A percentile compares a stretch with the other conserved stretches of the same genome.
These are phyloP conservation scores for Coemansia sp. DNA, from an alignment of 192 early-diverging fungal genomes.

Conservation along the genomic window DNA sequence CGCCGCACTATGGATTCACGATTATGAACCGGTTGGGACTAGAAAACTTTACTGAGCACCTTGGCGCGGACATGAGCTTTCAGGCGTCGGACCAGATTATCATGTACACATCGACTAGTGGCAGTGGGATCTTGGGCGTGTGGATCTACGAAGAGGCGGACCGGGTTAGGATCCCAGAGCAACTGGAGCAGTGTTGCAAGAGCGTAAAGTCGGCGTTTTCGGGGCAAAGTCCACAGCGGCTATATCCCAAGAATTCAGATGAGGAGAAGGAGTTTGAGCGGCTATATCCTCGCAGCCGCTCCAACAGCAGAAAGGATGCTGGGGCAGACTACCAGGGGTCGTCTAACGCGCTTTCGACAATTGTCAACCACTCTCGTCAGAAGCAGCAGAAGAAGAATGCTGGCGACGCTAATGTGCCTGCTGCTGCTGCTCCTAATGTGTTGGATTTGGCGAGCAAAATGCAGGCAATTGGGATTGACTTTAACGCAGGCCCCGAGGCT, in stretches of 20 bases:
- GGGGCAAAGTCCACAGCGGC: slow-evolving; percentile 33
- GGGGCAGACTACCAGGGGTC: slow-evolving; percentile 7
- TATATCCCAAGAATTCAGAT: slow-evolving; percentile 42
- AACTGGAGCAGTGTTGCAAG: slow-evolving; percentile 45
- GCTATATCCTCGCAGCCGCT: slow-evolving; percentile 51
- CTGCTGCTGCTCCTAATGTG: neutral
- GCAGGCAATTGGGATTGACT: slow-evolving; percentile 48
- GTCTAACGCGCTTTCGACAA: slow-evolving; percentile 19
- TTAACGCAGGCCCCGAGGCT: slow-evolving; percentile 1
- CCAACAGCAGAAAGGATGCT: slow-evolving; percentile 44
- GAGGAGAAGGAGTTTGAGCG: slow-evolving; percentile 47
- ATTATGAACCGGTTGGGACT: slow-evolving; percentile 87
- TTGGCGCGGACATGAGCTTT: slow-evolving; percentile 75
- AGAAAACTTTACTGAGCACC: slow-evolving; percentile 75
- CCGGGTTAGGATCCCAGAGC: slow-evolving; percentile 39
- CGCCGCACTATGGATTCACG: slow-evolving; percentile 76
- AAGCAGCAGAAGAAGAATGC: slow-evolving; percentile 22
- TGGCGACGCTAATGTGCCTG: neutral
- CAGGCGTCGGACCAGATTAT: slow-evolving; percentile 83
- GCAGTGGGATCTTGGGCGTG: slow-evolving; percentile 34
- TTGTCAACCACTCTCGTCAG: slow-evolving; percentile 39
- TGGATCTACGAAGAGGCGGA: slow-evolving; percentile 57
- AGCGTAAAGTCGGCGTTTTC: slow-evolving; percentile 27
- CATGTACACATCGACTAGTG: slow-evolving; percentile 67
- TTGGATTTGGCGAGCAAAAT: slow-evolving; percentile 43